Conservation (phyloP, 1,139 yeast species). For the Yamadazyma pseudoaaseri region DNA sequence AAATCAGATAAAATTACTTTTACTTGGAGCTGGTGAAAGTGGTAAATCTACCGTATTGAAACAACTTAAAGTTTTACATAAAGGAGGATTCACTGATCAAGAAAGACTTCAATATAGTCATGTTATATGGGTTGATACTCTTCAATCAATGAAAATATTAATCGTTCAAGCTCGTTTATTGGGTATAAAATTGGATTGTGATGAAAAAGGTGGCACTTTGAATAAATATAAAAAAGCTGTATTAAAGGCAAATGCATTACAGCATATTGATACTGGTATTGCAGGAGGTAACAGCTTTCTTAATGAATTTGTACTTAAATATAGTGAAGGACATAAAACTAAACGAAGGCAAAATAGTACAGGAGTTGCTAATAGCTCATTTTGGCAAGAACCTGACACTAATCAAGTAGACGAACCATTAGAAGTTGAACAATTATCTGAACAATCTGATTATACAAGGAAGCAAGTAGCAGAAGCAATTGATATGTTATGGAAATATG, state of each 20-base stretch:
- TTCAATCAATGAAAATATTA: constrained; percentile 83
- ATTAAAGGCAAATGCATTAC: constrained; percentile 56
- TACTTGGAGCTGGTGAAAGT: constrained; percentile 93
- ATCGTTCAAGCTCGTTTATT: constrained; percentile 69
- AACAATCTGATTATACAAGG: constrained; percentile 17
- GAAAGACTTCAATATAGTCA: constrained; percentile 82
- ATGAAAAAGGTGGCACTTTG: constrained; percentile 47
- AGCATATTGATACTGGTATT: constrained; percentile 60
- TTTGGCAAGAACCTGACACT: constrained; percentile 26
- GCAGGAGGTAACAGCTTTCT: constrained; percentile 69
- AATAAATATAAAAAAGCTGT: constrained; percentile 47
- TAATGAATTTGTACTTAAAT: constrained; percentile 63
- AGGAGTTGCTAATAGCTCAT: constrained; percentile 49
- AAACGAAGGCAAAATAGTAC: constrained; percentile 54
- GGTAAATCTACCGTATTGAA: constrained; percentile 97
- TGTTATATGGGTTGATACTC: constrained; percentile 93
- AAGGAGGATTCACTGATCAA: constrained; percentile 77
- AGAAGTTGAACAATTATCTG: constrained; percentile 1
- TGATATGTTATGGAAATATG: constrained; percentile 61
- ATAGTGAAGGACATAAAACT: constrained; percentile 53
- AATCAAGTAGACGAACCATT: constrained; percentile 4
- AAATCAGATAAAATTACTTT: constrained; percentile 59
- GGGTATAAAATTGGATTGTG: constrained; percentile 62
- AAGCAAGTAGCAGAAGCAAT: constrained; percentile 68
- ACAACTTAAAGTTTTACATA: constrained; percentile 83